Evolutionary conservation across 2,329 filamentous ascomycete species (phyloP).

Genomic region (Aspergillus uvarum): DNA sequence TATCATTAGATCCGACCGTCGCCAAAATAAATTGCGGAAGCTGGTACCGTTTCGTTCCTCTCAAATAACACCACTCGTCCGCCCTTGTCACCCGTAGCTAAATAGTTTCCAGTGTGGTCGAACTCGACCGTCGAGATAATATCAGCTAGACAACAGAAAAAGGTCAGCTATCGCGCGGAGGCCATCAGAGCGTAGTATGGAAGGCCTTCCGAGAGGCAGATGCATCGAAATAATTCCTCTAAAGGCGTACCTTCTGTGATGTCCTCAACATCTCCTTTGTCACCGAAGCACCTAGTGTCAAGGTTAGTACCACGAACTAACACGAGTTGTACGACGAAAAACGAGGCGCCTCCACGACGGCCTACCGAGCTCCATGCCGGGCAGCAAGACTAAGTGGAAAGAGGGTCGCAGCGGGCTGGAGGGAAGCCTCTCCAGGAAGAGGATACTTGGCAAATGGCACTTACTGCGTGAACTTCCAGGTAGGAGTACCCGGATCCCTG

Average conservation of each 20-base stretch:
- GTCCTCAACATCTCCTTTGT: constrained; percentile 98
- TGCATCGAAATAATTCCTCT: not conserved
- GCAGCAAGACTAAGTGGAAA: not conserved
- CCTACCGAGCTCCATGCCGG: not conserved
- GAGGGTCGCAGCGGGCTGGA: not conserved
- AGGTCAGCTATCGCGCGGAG: not conserved
- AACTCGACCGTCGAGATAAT: constrained; percentile 56
- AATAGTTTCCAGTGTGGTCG: constrained; percentile 53
- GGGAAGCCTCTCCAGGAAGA: not conserved
- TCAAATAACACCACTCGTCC: constrained; percentile 54
- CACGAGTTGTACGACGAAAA: not conserved
- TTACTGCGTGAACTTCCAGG: constrained; percentile 99
- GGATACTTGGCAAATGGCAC: constrained; percentile 39
- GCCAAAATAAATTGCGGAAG: constrained; percentile 5
- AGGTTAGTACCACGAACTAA: constrained; percentile 6
- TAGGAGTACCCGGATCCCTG: constrained; percentile 88
- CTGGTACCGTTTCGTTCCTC: constrained; percentile 83
- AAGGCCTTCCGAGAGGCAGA: not conserved
- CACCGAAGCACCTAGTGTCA: constrained; percentile 85
- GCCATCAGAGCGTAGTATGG: not conserved
- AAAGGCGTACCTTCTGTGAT: constrained; percentile 79
- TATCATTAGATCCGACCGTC: constrained; percentile 34
- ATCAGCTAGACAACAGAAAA: constrained; percentile 38
- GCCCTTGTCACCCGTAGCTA: constrained; percentile 54
- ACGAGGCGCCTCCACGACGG: not conserved